Conservation (phyloP, 208 protist genomes). For the Angomonas ambiguus region DNA sequence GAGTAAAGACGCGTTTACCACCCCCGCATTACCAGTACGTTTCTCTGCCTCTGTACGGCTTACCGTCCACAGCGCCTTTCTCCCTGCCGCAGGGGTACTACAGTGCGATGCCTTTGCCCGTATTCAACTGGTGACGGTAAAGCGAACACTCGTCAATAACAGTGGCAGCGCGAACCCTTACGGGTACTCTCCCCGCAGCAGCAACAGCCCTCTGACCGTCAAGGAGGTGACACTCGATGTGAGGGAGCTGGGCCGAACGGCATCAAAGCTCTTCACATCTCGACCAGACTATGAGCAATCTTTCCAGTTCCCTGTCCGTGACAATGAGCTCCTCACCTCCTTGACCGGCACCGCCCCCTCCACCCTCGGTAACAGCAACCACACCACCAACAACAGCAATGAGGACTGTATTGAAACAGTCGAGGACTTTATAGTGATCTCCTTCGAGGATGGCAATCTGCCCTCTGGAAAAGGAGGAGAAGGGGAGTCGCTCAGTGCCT, state of each 20-base stretch:
- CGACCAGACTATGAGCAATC: slow-evolving; percentile 47
- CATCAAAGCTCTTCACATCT: slow-evolving; percentile 44
- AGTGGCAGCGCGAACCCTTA: slow-evolving; percentile 5
- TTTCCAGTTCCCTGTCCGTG: slow-evolving; percentile 36
- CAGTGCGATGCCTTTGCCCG: slow-evolving; percentile 70
- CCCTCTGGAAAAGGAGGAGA: neutral
- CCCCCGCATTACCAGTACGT: slow-evolving; percentile 38
- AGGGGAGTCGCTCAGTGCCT: slow-evolving; percentile 9
- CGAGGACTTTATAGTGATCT: slow-evolving; percentile 53
- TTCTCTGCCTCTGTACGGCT: slow-evolving; percentile 73
- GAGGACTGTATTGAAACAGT: slow-evolving; percentile 15
- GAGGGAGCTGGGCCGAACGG: slow-evolving; percentile 34
- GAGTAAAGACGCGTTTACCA: neutral
- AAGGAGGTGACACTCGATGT: slow-evolving; percentile 26
- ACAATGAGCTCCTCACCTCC: slow-evolving; percentile 33
- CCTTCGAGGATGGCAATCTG: slow-evolving; percentile 38
- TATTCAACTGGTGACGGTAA: slow-evolving; percentile 62
- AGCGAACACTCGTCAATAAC: slow-evolving; percentile 22
- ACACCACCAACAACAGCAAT: slow-evolving; percentile 3
- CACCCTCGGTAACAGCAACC: neutral
- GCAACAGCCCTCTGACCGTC: neutral
- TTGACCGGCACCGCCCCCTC: slow-evolving; percentile 14
- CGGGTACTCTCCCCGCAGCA: neutral
- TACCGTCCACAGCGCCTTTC: slow-evolving; percentile 66
- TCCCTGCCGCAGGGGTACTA: slow-evolving; percentile 62